Conservation (phyloP, 2,329 filamentous ascomycete species). For the Cladosporium phlei region DNA sequence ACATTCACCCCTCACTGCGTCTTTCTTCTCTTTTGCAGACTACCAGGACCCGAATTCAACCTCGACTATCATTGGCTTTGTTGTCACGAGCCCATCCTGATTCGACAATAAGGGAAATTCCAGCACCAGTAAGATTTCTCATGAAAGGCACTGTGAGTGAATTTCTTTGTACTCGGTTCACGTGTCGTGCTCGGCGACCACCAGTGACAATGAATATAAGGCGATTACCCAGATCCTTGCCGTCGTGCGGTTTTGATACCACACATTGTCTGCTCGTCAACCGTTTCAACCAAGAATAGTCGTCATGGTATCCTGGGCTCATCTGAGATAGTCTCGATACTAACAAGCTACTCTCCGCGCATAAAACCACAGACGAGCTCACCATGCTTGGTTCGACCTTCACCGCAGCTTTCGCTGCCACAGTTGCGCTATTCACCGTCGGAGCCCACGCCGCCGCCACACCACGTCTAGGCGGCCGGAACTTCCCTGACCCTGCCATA, state of each 20-base stretch:
- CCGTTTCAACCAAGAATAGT: not conserved
- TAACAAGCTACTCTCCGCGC: too few species aligned
- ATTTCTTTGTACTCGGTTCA: constrained; percentile 10
- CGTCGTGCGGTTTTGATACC: not conserved
- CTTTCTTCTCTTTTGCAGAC: too few species aligned
- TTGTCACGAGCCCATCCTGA: not conserved
- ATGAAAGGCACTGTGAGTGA: not conserved
- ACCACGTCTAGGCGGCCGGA: constrained; percentile 21
- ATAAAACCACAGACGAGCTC: not conserved
- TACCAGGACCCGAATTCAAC: too few species aligned
- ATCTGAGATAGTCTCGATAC: too few species aligned
- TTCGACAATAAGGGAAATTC: constrained; percentile 1
- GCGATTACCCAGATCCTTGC: not conserved
- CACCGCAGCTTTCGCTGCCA: constrained; percentile 7
- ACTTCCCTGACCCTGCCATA: constrained; percentile 54
- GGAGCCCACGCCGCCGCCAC: not conserved
- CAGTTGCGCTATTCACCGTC: not conserved
- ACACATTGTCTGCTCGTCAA: not conserved
- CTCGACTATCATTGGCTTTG: not conserved
- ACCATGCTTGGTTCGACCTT: not conserved
- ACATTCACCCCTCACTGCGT: too few species aligned
- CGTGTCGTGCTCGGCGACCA: not conserved
- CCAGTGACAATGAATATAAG: constrained; percentile 7
- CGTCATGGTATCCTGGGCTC: not conserved
- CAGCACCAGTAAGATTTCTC: not conserved